Percentiles rank a stretch among this genome's conserved stretches.
These are phyloP conservation scores for Orobanche coerulescens DNA, from an alignment of 257 asterid species.

Conservation along the genomic window DNA sequence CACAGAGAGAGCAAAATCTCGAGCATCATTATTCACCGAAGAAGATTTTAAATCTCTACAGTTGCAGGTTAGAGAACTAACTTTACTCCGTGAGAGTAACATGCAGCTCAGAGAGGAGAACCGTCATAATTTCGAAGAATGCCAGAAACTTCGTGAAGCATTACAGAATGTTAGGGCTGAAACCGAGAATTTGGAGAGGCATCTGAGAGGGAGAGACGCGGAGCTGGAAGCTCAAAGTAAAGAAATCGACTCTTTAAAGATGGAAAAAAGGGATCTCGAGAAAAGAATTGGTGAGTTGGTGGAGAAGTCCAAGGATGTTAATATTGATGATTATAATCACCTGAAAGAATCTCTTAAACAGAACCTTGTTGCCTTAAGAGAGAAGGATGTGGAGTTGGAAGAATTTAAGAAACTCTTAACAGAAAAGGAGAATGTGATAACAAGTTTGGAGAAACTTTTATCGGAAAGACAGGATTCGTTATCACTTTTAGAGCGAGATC, in stretches of 20 bases:
- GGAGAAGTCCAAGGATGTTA: slow-evolving; percentile 56
- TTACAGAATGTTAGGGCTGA: slow-evolving; percentile 47
- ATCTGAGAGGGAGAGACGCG: slow-evolving; percentile 41
- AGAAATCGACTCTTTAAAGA: slow-evolving; percentile 41
- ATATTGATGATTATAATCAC: slow-evolving; percentile 56
- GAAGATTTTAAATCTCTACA: slow-evolving; percentile 76
- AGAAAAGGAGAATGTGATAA: slow-evolving; percentile 50
- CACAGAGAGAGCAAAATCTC: slow-evolving; percentile 56
- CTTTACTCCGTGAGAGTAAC: slow-evolving; percentile 89
- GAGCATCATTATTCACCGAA: slow-evolving; percentile 48
- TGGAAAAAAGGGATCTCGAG: slow-evolving; percentile 49
- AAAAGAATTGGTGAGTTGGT: slow-evolving; percentile 63
- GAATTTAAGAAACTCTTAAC: slow-evolving; percentile 44
- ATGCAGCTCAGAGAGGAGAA: slow-evolving; percentile 91
- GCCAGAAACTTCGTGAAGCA: slow-evolving; percentile 83
- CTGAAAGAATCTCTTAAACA: slow-evolving; percentile 54
- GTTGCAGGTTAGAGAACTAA: slow-evolving; percentile 80
- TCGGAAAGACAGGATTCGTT: slow-evolving; percentile 56
- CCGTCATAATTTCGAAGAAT: slow-evolving; percentile 75
- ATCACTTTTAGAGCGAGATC: slow-evolving; percentile 57
- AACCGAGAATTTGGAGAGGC: slow-evolving; percentile 48
- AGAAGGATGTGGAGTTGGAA: slow-evolving; percentile 62
- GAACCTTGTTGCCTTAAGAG: slow-evolving; percentile 51
- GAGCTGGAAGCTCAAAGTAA: slow-evolving; percentile 56
- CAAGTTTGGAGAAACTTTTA: slow-evolving; percentile 29